Base-by-base conservation (phyloP, 2,329 filamentous ascomycete species). In the Aspergillus ibericus region DNA sequence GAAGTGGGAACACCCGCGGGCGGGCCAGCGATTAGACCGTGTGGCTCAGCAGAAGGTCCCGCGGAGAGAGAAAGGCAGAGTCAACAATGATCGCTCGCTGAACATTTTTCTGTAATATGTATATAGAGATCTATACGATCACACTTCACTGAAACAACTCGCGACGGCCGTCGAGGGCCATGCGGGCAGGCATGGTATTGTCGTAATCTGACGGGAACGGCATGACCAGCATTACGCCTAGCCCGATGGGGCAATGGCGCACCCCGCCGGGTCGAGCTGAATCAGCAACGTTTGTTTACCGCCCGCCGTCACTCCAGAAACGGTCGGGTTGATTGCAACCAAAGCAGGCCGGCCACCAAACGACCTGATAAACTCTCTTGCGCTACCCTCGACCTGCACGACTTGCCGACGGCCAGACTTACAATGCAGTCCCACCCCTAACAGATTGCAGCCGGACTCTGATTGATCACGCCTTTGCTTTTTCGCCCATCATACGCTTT, bases 271-370 rank as follows among this genome's bases (percentile, higher is more conserved):
- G 16, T 9, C 25, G 18, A 3, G 64, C 61, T 74, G 66, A 74
- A 62, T 74, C 69, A 74, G 54, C 68, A 0, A 0, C 3, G 56
- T 69, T 73, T 75, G 68, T 74, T 75, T 74, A 75, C 67, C 57
- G 59, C 59, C 61, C 53, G 49, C 56, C 58, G 70, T 73, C 68
- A 63, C 70, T 73, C 57, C 64, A 66, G 68, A 68, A 72, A 73
- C 70, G 55, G 57, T 55, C 25, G 40, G 22, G 25, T 27, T 32
- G 51, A 57, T 59, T 32, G 52, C 38, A 46, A 60, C 42, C 42
- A 47, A 47, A 47, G 42, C 44, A 12, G 36, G 12, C 38, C 38
- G 38, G 18, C 38, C 18, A 22, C 20, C 38, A n/a, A 42, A 22
- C 38, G 18, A 16, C 20, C 38, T 42, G 38, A 42, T 42, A 49